Base-by-base conservation (phyloP, 2,329 filamentous ascomycete genomes). In the Neophaeococcomyces mojaviensis region DNA sequence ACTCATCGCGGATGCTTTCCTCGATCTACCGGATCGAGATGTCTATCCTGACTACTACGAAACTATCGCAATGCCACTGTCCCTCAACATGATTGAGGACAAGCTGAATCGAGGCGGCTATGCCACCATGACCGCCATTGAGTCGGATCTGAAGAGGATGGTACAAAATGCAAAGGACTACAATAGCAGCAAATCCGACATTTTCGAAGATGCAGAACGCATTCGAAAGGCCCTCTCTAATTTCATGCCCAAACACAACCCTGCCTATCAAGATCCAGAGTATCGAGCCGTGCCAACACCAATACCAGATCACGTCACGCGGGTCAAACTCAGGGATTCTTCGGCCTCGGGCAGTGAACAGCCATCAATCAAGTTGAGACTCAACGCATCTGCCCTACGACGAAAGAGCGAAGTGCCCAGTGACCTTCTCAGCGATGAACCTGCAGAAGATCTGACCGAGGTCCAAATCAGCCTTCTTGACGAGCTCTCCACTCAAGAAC, bases 131-230 rank as follows among this genome's bases (percentile, higher is more conserved):
- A 81, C 86, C 4, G 74, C 82, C 40, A 70, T 95, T 10, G 88
- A 95, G 64, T 82, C 84, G 59, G 89, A 89, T 61, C 78, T 90
- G 61, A 94, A 92, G 70, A 82, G 88, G 52, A 85, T 95, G 75
- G 84, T 94, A 46, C 76, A 80, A 53, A 95, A 94, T 60, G 86
- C 86, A 30, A 94, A 94, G 64, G 81, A 87, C 44, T 92, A 80
- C 67, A 90, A 90, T 59, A 74, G 82, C 49, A 83, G 83, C 55
- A 77, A 76, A 35, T 87, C 86, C 0, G 69, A 79, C 47, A 74
- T 84, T 31, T 90, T 84, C 60, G 83, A 88, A 35, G 88, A 95
- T 68, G 87, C 88, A 7, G 88, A 95, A 65, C 80, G 87, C 39
- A 78, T 95, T 37, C 78, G 88, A 38, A 95, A 94, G 67, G 82